A percentile compares a stretch with the other conserved stretches of the same genome.
Conservation (phyloP, 2,329 filamentous ascomycete species). For the Fusarium illudens region DNA sequence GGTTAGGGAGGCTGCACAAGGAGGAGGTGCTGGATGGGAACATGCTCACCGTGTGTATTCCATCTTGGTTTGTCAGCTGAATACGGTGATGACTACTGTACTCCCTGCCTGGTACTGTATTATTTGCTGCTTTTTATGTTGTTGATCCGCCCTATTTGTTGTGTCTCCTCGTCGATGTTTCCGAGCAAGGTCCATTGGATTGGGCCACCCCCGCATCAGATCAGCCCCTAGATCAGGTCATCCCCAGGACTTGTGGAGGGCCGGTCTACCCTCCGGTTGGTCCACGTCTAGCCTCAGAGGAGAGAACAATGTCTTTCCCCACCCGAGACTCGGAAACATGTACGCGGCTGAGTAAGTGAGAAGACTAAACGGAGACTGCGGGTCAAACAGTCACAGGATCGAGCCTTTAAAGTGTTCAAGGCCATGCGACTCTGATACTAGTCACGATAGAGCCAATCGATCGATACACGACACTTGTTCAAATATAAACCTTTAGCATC, state of each 20-base stretch:
- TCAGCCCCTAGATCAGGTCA: not conserved
- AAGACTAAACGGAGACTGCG: not conserved
- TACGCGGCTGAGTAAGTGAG: not conserved
- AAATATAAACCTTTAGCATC: not conserved
- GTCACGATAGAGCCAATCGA: not conserved
- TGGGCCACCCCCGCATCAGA: constrained; percentile 28
- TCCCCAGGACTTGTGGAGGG: not conserved
- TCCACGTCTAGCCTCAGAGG: accelerated
- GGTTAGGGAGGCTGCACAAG: not conserved
- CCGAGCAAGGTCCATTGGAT: not conserved
- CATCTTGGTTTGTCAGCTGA: constrained; percentile 6
- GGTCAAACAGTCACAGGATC: not conserved
- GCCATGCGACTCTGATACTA: not conserved
- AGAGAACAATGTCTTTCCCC: not conserved
- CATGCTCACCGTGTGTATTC: constrained; percentile 30
- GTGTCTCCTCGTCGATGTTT: not conserved
- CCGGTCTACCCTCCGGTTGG: constrained; percentile 30
- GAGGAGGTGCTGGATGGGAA: not conserved
- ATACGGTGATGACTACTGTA: not conserved
- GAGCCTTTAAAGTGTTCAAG: not conserved
- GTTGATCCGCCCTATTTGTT: not conserved
- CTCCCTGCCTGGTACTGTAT: not conserved
- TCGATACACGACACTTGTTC: not conserved
- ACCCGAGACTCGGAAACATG: constrained; percentile 2
- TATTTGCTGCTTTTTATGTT: not conserved